Evolutionary conservation across 768 basidiomycete genomes (phyloP).

Genomic region (Tulasnella sp.): DNA sequence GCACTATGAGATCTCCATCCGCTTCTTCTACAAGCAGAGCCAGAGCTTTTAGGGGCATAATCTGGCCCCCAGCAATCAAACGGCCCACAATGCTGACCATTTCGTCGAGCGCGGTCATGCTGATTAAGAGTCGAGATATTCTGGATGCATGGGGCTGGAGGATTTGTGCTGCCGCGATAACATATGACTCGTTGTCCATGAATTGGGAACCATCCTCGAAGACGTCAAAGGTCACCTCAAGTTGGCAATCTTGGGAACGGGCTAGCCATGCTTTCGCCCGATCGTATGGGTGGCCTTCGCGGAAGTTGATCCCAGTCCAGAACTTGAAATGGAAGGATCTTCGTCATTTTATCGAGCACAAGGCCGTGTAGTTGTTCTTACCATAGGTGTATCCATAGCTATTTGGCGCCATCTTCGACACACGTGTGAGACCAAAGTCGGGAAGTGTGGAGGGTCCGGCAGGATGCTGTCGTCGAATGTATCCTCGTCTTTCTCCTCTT

Average conservation of each 20-base stretch:
- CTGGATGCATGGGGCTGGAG: not conserved
- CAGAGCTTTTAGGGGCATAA: not conserved
- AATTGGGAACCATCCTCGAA: not conserved
- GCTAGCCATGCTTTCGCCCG: not conserved
- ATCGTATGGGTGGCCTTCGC: conserved; percentile 8
- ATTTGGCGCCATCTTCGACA: conserved; percentile 6
- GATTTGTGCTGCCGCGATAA: not conserved
- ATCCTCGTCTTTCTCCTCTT: not conserved
- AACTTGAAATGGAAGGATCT: no score
- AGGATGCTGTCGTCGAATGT: not conserved
- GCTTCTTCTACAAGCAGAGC: not conserved
- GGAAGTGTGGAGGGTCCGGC: not conserved
- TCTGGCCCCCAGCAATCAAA: not conserved
- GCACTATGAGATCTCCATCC: not conserved
- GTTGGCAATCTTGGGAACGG: not conserved
- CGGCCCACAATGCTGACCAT: not conserved
- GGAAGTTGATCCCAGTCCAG: conserved; percentile 9
- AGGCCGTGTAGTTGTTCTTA: not conserved
- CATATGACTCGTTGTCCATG: not conserved
- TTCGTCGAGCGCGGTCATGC: not conserved
- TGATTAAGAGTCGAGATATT: not conserved
- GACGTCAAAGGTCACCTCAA: not conserved
- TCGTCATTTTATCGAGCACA: no score
- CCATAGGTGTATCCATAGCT: not conserved
- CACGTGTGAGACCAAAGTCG: conserved; percentile 1